Base-by-base conservation (phyloP, 2,329 filamentous ascomycete species). In the Aspergillus pseudonomiae region DNA sequence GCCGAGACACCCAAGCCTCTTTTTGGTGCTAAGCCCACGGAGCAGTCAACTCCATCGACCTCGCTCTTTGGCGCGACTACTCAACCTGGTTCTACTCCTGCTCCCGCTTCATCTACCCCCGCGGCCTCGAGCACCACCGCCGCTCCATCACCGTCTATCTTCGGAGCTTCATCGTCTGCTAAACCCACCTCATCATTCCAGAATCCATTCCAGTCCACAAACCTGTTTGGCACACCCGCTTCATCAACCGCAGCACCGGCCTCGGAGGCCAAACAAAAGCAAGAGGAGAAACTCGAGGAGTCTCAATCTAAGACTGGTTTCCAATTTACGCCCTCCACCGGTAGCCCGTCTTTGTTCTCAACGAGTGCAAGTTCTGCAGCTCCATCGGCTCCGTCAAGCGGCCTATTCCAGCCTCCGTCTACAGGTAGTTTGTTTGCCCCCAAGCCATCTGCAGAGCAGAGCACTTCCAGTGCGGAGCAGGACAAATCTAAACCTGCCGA, bases 31-130 rank as follows among this genome's bases (percentile, higher is more conserved):
- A 70, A 68, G 54, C 46, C 68, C 7, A 59, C 67, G n/a, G 64
- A 68, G 43, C 50, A 66, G 45, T 26, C 69, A 28, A 62, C 70
- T 39, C 62, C 70, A 24, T 61, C 68, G 21, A 65, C 68, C 1
- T 64, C 70, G 57, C 73, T 80, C 59, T 78, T 79, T 61, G 72
- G 68, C 48, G 65, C 68, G 39, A 63, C 71, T 10, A 62, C 69
- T 52, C 67, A 70, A 28, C 45, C 69, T 54, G 58, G 61, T 26
- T 61, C 61, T 21, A 62, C 66, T 24, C 50, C 68, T 21, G 62
- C 68, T 28, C 46, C 65, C 45, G 59, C 65, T 24, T 57, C 69
- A 11, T 57, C 70, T 21, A 63, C 65, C 16, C 30, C 66, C 9
- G 55, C 57, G 52, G 48, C 53, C 46, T 57, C 64, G 43, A 36